Base-by-base conservation (phyloP, 1,139 yeast genomes). In the Pichia sp. region DNA sequence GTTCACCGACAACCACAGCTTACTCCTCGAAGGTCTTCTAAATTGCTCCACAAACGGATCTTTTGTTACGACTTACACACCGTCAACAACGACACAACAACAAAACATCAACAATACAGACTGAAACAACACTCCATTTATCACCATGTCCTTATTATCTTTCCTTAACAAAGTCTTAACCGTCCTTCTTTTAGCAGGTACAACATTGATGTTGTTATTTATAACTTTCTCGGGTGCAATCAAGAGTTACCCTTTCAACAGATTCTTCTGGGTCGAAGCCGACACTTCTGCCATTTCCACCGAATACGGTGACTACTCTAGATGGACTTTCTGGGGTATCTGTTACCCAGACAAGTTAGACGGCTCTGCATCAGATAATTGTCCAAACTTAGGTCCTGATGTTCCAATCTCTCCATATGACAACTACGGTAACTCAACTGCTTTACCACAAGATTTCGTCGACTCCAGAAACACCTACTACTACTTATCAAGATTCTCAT, bases 281-380 rank as follows among this genome's bases (percentile, higher is more conserved):
- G 83, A 84, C 62, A 85, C 93, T 44, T 66, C 78, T 1, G 62
- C 62, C 44, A 81, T 84, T 47, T 54, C 73, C 10, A 69, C 71
- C 49, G 88, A 90, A n/a, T 73, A 76, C 33, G 45, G 48, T n/a
- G 67, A 65, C 33, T 51, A 65, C 30, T 70, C 88, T 18, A 80
- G 87, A 55, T 85, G 93, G 93, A 82, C 91, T 3, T 85, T 81
- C 71, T 85, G 94, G 94, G 93, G 93, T 57, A 76, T 83, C 40
- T 83, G 90, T 66, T 73, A 75, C 47, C 68, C 69, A 42, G 53
- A 48, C 5, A 53, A 52, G 19, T 57, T 47, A 22, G 48, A 44
- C 17, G 37, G 56, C 3, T 34, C 49, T 15, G 27, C 44, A 31
- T 58, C 60, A 35, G 67, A 66, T 20, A 45, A 56, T 20, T 69